phyloP scores from a whole-genome alignment of 148 eudicot species.

The Rhododendron henanense region DNA sequence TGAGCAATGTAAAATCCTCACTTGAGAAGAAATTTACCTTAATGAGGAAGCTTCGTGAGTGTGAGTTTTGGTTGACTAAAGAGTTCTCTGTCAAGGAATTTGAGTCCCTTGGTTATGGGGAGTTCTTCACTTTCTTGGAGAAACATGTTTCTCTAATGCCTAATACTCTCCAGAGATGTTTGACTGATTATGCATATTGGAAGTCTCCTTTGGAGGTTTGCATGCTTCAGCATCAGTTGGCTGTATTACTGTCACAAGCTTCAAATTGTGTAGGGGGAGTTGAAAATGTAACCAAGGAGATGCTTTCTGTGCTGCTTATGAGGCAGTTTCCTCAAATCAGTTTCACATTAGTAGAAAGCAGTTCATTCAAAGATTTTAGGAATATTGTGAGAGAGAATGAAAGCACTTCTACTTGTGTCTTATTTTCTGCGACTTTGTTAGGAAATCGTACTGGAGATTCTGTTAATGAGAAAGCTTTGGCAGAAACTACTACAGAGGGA shows the following conservation, averaged over 20 bases:
- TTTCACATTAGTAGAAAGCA: constrained; percentile 38
- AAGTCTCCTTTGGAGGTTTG: constrained; percentile 48
- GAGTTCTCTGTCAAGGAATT: constrained; percentile 67
- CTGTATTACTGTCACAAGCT: constrained; percentile 69
- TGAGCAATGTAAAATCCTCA: constrained; percentile 27
- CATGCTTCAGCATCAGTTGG: constrained; percentile 62
- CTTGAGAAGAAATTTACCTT: constrained; percentile 33
- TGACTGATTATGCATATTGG: constrained; percentile 29
- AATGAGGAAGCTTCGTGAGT: constrained; percentile 48
- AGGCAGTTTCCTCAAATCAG: constrained; percentile 71
- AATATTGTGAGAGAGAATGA: constrained; percentile 31
- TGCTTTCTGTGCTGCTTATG: constrained; percentile 51
- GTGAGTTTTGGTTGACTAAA: constrained; percentile 69
- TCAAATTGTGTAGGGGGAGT: constrained; percentile 48
- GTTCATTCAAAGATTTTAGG: constrained; percentile 27
- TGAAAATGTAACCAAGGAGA: constrained; percentile 46
- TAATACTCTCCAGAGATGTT: constrained; percentile 36
- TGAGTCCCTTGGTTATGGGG: constrained; percentile 81
- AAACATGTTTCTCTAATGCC: constrained; percentile 45
- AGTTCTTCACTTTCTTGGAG: constrained; percentile 51
- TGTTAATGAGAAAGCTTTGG: constrained; percentile 20
- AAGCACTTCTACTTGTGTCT: constrained; percentile 41
- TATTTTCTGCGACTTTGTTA: constrained; percentile 69
- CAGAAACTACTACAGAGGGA: constrained; percentile 16
- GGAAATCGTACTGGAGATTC: constrained; percentile 27